Base-by-base conservation (phyloP, 2,329 filamentous ascomycete genomes). In the Alternaria triticina region DNA sequence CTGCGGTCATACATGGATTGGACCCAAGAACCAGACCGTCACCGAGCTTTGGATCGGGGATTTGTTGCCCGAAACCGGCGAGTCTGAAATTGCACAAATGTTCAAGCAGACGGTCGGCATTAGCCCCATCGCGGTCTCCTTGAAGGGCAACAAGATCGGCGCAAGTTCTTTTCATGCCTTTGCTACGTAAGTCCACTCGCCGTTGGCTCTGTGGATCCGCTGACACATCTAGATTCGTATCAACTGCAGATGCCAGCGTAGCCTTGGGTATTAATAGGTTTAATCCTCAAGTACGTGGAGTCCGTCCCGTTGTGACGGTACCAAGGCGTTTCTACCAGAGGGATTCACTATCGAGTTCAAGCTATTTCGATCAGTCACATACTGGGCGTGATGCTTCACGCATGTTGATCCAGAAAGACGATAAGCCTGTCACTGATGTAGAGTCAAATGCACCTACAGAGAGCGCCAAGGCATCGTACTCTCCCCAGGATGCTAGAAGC, bases 401-500 rank as follows among this genome's bases (percentile, higher is more conserved):
- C n/a, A 23, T 33, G 17, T 22, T 50, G 12, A 57, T 64, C 4
- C 49, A 57, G 17, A 51, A 46, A 11, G 52, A 60, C 36, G 56
- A 54, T 25, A 57, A n/a, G 22, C 36, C 28, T 44, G 28, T 45
- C 20, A 28, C n/a, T 6, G 22, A 30, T 22, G n/a, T n/a, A 11
- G 33, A 36, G 11, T 10, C 10, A 50, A 17, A n/a, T n/a, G 8
- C 13, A n/a, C 22, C 30, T 54, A 28, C 7, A 23, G n/a, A 47
- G 33, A 59, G 25, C 11, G 59, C 22, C 9, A 54, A 55, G 10
- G 52, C 54, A 15, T 51, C 61, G n/a, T 79, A 79, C 63, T 78
- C 77, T 62, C 74, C 77, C 47, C 77, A 79, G 64, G 77, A 79
- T 65, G 77, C 71, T 70, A 75, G 77, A 63, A 79, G 77, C 68